Percentiles rank a stretch among this genome's conserved stretches.
These are phyloP conservation scores for Aspergillus novoparasiticus DNA, from an alignment of 2,329 filamentous ascomycete genomes.

Conservation along the genomic window DNA sequence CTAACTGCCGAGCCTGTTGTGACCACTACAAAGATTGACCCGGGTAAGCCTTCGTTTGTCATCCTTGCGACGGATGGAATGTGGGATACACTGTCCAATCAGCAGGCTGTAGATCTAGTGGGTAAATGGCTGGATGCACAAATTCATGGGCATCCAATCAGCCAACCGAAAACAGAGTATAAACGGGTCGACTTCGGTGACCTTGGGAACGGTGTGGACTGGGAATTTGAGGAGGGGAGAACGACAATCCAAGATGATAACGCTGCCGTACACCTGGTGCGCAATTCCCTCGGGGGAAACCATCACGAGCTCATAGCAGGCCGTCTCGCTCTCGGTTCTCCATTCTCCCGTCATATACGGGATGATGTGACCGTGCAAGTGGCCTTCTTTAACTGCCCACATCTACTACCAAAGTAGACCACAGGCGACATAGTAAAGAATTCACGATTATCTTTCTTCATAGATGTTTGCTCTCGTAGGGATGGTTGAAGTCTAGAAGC, in stretches of 20 bases:
- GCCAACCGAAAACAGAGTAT: slow-evolving; percentile 26
- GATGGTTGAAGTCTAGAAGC: neutral
- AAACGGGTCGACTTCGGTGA: slow-evolving; percentile 26
- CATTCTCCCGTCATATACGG: slow-evolving; percentile 41
- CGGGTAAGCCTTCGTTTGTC: slow-evolving; percentile 57
- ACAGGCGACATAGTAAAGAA: neutral
- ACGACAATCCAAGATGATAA: slow-evolving; percentile 55
- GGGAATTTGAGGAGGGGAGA: slow-evolving; percentile 46
- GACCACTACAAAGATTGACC: slow-evolving; percentile 56
- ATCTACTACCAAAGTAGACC: neutral
- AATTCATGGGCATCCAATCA: slow-evolving; percentile 33
- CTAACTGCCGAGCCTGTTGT: slow-evolving; percentile 68
- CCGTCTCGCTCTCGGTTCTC: slow-evolving; percentile 29
- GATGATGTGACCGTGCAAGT: slow-evolving; percentile 59
- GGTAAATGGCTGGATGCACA: slow-evolving; percentile 54
- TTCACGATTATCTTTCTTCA: neutral
- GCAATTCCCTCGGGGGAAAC: slow-evolving; percentile 57
- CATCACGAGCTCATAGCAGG: slow-evolving; percentile 37
- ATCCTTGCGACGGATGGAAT: slow-evolving; percentile 69
- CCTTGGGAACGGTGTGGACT: slow-evolving; percentile 23
- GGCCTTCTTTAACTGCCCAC: slow-evolving; percentile 33
- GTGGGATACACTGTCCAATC: slow-evolving; percentile 63
- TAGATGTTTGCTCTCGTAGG: neutral
- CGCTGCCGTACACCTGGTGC: slow-evolving; percentile 54
- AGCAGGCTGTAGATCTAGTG: slow-evolving; percentile 61